Evolutionary conservation across 371 early-diverging fungal genomes (phyloP).

Genomic region (Blastocladiella emersonii): DNA sequence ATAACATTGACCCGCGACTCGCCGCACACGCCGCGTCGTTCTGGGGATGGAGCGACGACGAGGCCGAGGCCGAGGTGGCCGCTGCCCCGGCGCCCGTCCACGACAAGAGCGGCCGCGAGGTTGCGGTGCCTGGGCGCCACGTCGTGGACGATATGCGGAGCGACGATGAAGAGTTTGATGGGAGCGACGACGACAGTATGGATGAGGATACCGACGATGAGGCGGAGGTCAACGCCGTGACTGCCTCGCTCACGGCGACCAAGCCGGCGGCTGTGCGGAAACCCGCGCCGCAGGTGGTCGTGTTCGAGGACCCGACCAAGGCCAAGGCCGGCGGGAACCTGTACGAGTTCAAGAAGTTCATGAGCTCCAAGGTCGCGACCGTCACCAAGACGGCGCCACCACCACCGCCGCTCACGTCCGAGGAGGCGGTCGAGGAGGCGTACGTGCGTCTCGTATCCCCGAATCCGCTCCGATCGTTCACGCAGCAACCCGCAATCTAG

Average conservation of each 20-base stretch:
- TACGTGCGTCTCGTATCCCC: background rate
- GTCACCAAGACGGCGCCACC: slow-evolving; percentile 6
- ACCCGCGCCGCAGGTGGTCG: slow-evolving; percentile 9
- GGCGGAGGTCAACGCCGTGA: too few species aligned
- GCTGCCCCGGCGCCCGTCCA: background rate
- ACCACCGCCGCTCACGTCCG: slow-evolving; percentile 2
- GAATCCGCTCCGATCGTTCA: background rate
- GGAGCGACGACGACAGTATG: background rate
- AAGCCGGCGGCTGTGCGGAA: background rate
- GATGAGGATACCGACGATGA: background rate
- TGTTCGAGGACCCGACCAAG: slow-evolving; percentile 12
- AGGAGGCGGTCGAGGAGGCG: slow-evolving; percentile 18
- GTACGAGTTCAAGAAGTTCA: slow-evolving; percentile 15
- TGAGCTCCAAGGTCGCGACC: slow-evolving; percentile 17
- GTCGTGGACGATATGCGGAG: slow-evolving; percentile 1
- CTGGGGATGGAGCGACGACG: background rate
- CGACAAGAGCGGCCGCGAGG: too few species aligned
- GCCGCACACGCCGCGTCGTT: background rate
- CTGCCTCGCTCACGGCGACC: background rate
- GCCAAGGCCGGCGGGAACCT: background rate
- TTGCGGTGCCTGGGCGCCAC: background rate
- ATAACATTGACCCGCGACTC: background rate
- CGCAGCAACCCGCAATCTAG: too few species aligned
- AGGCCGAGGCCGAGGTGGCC: background rate
- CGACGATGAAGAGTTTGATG: background rate